These are phyloP conservation scores for Alternaria infectoria DNA, from an alignment of 2,329 filamentous ascomycete genomes.

Conservation along the genomic window DNA sequence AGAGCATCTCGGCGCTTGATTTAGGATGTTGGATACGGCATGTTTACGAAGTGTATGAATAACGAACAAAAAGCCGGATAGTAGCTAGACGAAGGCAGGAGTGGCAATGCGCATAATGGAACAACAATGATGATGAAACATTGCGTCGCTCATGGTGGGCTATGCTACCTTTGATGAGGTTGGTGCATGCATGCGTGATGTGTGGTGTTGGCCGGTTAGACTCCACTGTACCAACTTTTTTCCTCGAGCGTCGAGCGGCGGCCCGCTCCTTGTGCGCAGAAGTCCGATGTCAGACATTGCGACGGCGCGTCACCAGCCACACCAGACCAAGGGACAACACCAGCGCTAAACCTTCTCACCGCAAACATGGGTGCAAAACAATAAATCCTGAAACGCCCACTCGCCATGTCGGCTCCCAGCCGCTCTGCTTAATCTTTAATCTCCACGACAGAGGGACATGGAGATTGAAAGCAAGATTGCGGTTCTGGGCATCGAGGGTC, in stretches of 20 bases:
- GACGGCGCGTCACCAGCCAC: constrained; percentile 4
- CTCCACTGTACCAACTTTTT: neutral
- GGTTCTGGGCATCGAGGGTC: neutral
- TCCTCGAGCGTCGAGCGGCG: neutral
- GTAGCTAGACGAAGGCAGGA: neutral
- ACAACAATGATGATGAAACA: neutral
- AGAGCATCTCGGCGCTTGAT: neutral
- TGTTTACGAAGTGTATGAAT: neutral
- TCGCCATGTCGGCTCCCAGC: neutral
- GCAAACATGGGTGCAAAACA: neutral
- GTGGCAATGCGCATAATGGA: neutral
- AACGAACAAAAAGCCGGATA: neutral
- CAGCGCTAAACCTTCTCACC: neutral
- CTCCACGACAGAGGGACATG: neutral
- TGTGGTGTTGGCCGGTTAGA: neutral
- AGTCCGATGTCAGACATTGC: neutral
- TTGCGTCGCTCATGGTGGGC: neutral
- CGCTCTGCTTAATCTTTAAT: neutral
- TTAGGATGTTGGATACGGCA: constrained; percentile 8
- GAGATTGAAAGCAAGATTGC: neutral
- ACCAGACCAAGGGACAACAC: neutral
- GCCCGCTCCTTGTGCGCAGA: neutral
- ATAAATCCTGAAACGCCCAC: neutral
- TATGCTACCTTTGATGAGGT: neutral
- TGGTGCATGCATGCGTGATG: constrained; percentile 5